These are phyloP conservation scores for Boletus tomentosulus DNA, from an alignment of 768 basidiomycete species.

Conservation along the genomic window DNA sequence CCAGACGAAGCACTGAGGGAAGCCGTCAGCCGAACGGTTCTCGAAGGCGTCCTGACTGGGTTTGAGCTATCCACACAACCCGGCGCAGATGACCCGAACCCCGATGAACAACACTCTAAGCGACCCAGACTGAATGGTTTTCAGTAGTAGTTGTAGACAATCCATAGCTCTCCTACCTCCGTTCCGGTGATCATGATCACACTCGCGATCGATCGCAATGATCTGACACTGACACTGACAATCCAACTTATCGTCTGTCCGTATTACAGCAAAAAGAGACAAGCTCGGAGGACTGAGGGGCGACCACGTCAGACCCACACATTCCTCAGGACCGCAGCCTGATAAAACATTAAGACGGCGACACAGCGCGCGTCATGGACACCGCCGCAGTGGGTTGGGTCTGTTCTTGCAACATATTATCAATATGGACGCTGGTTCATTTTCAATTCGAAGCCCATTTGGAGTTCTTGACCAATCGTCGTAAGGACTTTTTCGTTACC, in stretches of 20 bases:
- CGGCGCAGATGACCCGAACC: conserved; percentile 1
- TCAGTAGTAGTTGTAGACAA: conserved; percentile 2
- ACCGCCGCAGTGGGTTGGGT: conserved; percentile 20
- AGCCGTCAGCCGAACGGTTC: conserved; percentile 58
- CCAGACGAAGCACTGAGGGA: conserved; percentile 62
- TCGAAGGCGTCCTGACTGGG: conserved; percentile 62
- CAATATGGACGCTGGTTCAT: conserved; percentile 16
- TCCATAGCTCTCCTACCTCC: conserved; percentile 8
- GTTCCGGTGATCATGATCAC: conserved; percentile 35
- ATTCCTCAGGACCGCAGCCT: conserved; percentile 24
- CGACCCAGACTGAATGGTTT: conserved; percentile 25
- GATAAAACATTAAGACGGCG: conserved; percentile 17
- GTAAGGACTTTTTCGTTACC: conserved; percentile 7
- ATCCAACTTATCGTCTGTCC: conserved; percentile 6
- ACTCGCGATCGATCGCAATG: conserved; percentile 26
- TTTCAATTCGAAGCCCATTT: conserved; percentile 28
- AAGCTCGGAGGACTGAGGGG: conserved; percentile 14
- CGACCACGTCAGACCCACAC: conserved; percentile 15
- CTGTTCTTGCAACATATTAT: conserved; percentile 9
- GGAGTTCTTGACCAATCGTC: conserved; percentile 17
- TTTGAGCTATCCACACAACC: conserved; percentile 42
- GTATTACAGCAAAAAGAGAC: not conserved
- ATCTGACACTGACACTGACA: conserved; percentile 27
- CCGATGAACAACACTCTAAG: conserved; percentile 15
- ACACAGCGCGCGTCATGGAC: conserved; percentile 9